A percentile compares a stretch with the other conserved stretches of the same genome.
Evolutionary conservation across 805 yeast species (phyloP).

Genomic region (Saturnispora besseyi): DNA sequence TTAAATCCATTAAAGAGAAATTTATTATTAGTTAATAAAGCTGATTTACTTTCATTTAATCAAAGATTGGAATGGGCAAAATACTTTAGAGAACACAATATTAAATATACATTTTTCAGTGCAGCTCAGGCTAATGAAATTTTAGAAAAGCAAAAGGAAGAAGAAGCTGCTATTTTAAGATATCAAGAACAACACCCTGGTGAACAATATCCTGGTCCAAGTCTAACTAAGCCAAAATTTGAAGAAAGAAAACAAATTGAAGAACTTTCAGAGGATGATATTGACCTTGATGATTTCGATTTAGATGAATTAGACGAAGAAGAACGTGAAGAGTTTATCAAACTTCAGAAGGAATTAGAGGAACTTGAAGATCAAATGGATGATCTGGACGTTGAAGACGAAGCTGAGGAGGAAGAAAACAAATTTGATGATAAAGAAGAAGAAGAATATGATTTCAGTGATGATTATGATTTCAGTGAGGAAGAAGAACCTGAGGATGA

Average conservation of each 20-base stretch:
- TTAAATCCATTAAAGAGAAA: slow-evolving; percentile 68
- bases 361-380: slow-evolving; percentile 14
- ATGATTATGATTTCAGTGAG: slow-evolving; percentile 17
- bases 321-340: slow-evolving; percentile 14
- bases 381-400: slow-evolving; percentile 17
- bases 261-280: slow-evolving; percentile 5
- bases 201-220: slow-evolving; percentile 7
- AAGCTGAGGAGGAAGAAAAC: slow-evolving; percentile 12
- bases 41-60: slow-evolving; percentile 69
- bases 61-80: slow-evolving; percentile 87
- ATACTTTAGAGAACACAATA: slow-evolving; percentile 59
- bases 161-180: slow-evolving; percentile 21
- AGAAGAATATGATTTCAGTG: slow-evolving; percentile 27
- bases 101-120: slow-evolving; percentile 84
- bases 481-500: slow-evolving; percentile 17
- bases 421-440: slow-evolving; percentile 13
- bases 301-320: slow-evolving; percentile 17
- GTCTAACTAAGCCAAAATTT: background rate
- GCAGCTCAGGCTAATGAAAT: slow-evolving; percentile 78
- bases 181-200: slow-evolving; percentile 11
- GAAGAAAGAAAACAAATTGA: background rate
- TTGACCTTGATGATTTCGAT: slow-evolving; percentile 13
- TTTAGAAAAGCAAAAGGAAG: slow-evolving; percentile 53
- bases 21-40: slow-evolving; percentile 81
- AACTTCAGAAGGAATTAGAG: slow-evolving; percentile 13